Evolutionary conservation across 2,329 filamentous ascomycete genomes (phyloP), one percentile per base, ranked within the genome.

Genomic region (Madurella mycetomatis): DNA sequence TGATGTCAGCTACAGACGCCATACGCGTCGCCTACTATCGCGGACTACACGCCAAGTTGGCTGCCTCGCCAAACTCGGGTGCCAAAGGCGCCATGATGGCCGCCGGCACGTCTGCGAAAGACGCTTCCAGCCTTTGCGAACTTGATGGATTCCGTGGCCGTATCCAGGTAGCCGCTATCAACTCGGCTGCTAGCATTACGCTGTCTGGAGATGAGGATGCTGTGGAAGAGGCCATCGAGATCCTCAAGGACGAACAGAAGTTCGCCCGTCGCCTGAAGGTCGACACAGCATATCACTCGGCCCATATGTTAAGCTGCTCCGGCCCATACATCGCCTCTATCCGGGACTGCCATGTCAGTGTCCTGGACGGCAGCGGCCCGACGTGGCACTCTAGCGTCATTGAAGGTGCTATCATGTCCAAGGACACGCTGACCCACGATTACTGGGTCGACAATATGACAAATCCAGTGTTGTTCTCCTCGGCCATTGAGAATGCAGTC

Each of bases 31-130:
- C 76, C 0, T 79, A 76, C 58, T 74, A 74, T 49, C 72, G 78
- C 0, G 76, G 76, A 0, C 59, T 71, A 11, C 64, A 66, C 46
- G 60, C 67, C 9, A 19, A n/a, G 41, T 46, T 57, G 59, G 1
- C 51, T 7, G 62, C 62, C 39, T 31, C 11, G 30, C 11, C n/a
- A 32, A 30, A 25, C 25, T 25, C 51, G 18, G 53, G 47, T 11
- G n/a, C 53, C 25, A 60, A 56, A 13, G 77, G 77, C 1, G 70
- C 67, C 1, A 82, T 82, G 79, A 61, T 80, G 41, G 77, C 77
- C 0, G 74, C 73, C 0, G 75, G 73, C 0, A 67, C 71, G 1
- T 64, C 66, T 0, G 57, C 64, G 7, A 68, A 72, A 4, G 70
- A 76, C 34, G 72, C 70, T 0, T 51, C 64, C 1, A 64, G 59